A percentile compares a stretch with the other conserved stretches of the same genome.
Conservation (phyloP, 495 filamentous ascomycete species). For the Hypoxylon perforatum region DNA sequence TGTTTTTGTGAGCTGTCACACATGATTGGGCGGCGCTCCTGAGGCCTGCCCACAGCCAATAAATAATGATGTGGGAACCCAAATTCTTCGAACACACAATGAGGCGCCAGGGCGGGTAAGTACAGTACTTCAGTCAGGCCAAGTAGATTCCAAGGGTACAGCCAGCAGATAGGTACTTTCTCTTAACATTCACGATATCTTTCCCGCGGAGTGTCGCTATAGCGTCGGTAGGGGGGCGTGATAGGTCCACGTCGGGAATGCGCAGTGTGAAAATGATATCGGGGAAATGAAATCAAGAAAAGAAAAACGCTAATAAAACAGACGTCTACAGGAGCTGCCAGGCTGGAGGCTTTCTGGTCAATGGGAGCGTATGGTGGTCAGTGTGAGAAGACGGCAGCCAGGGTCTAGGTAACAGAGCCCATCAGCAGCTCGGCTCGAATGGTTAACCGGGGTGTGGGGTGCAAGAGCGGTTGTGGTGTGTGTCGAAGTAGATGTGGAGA, state of each 20-base stretch:
- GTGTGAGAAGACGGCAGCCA: slow-evolving; percentile 30
- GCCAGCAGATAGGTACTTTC: slow-evolving; percentile 47
- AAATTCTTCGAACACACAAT: slow-evolving; percentile 46
- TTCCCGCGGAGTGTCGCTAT: slow-evolving; percentile 47
- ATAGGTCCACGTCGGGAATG: slow-evolving; percentile 54
- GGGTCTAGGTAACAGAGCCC: slow-evolving; percentile 40
- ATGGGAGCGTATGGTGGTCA: slow-evolving; percentile 42
- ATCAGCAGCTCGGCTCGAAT: slow-evolving; percentile 35
- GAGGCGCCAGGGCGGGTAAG: slow-evolving; percentile 52
- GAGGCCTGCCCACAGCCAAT: slow-evolving; percentile 51
- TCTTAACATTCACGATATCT: slow-evolving; percentile 55
- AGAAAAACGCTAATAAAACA: slow-evolving; percentile 44
- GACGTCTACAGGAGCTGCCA: slow-evolving; percentile 36
- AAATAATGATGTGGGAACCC: slow-evolving; percentile 45
- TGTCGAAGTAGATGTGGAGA: slow-evolving; percentile 48
- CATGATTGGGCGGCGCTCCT: slow-evolving; percentile 56
- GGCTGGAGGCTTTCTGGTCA: slow-evolving; percentile 43
- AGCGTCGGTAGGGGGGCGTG: slow-evolving; percentile 49
- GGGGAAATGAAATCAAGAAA: slow-evolving; percentile 43
- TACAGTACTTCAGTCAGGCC: slow-evolving; percentile 54
- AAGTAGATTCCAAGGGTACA: slow-evolving; percentile 51
- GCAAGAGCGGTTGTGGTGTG: slow-evolving; percentile 38
- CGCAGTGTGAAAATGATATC: slow-evolving; percentile 48
- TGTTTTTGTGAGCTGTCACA: slow-evolving; percentile 48
- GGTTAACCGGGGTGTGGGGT: slow-evolving; percentile 45